Evolutionary conservation across 2,329 filamentous ascomycete species (phyloP).

Genomic region (Epichloe uncinata): DNA sequence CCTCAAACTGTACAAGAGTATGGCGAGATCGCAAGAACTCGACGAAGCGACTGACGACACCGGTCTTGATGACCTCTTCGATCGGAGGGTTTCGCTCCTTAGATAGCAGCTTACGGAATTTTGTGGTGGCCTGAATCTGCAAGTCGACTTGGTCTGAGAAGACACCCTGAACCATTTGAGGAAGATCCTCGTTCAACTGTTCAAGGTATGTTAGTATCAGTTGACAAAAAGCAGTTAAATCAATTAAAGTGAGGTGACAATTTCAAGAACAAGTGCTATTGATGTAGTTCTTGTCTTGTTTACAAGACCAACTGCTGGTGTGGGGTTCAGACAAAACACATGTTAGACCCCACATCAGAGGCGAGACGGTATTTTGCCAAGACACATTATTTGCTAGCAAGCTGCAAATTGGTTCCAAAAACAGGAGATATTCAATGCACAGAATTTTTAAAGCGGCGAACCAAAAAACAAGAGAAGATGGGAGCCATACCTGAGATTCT

Average conservation of each 20-base stretch:
- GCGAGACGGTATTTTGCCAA: conserved; percentile 5
- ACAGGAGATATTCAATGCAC: conserved; percentile 1
- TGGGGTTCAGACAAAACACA: conserved; percentile 17
- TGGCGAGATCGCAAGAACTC: conserved; percentile 96
- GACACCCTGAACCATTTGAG: conserved; percentile 93
- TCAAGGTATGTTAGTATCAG: conserved; percentile 2
- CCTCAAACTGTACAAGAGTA: conserved; percentile 97
- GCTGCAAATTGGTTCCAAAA: not conserved
- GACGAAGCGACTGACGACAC: conserved; percentile 93
- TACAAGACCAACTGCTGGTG: conserved; percentile 12
- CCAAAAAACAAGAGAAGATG: not conserved
- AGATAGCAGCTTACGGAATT: conserved; percentile 93
- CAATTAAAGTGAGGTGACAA: not conserved
- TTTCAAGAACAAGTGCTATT: too few species aligned
- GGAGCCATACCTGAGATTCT: conserved; percentile 70
- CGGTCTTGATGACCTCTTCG: conserved; percentile 98
- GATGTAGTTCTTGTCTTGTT: not conserved
- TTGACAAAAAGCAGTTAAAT: conserved; percentile 13
- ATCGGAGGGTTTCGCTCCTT: conserved; percentile 99
- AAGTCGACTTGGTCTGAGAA: conserved; percentile 98
- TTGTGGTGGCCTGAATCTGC: conserved; percentile 94
- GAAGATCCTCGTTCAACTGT: conserved; percentile 93
- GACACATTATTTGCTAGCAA: not conserved
- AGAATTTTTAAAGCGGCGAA: not conserved
- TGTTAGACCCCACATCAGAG: conserved; percentile 19